Conservation (phyloP, 2,329 filamentous ascomycete genomes). For the Penicillium italicum region DNA sequence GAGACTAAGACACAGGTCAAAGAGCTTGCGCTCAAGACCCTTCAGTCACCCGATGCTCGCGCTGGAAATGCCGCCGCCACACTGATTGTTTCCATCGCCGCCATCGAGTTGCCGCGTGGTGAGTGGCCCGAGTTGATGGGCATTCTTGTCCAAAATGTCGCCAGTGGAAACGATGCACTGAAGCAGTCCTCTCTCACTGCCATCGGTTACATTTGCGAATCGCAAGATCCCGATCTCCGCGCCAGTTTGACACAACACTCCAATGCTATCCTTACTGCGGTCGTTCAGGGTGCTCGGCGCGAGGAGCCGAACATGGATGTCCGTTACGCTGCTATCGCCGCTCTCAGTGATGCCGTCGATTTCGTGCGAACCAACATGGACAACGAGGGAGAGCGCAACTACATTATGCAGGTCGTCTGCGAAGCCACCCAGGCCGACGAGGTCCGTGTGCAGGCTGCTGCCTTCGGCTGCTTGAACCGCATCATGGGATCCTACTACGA, state of each 20-base stretch:
- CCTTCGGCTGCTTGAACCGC: conserved; percentile 94
- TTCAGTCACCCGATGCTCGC: conserved; percentile 72
- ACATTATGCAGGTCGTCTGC: conserved; percentile 99
- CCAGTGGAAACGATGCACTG: conserved; percentile 76
- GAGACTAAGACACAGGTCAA: conserved; percentile 86
- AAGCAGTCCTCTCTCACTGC: conserved; percentile 93
- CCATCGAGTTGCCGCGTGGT: conserved; percentile 87
- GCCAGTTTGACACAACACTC: conserved; percentile 79
- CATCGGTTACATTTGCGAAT: conserved; percentile 99
- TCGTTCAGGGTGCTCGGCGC: conserved; percentile 94
- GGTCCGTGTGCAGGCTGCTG: conserved; percentile 85
- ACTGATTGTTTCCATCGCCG: conserved; percentile 90
- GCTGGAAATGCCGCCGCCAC: conserved; percentile 88
- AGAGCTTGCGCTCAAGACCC: conserved; percentile 81
- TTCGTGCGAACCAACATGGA: conserved; percentile 99
- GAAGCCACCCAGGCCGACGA: conserved; percentile 96
- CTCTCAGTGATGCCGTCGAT: conserved; percentile 92
- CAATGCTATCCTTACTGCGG: conserved; percentile 95
- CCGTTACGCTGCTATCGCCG: conserved; percentile 85
- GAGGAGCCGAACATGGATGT: conserved; percentile 92
- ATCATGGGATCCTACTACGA: conserved; percentile 99
- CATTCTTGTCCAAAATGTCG: conserved; percentile 86
- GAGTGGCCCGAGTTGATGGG: conserved; percentile 94
- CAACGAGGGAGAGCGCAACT: conserved; percentile 98
- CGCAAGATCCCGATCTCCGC: conserved; percentile 81